phyloP scores from a whole-genome alignment of 306 rosid species.

The Glycine soja region DNA sequence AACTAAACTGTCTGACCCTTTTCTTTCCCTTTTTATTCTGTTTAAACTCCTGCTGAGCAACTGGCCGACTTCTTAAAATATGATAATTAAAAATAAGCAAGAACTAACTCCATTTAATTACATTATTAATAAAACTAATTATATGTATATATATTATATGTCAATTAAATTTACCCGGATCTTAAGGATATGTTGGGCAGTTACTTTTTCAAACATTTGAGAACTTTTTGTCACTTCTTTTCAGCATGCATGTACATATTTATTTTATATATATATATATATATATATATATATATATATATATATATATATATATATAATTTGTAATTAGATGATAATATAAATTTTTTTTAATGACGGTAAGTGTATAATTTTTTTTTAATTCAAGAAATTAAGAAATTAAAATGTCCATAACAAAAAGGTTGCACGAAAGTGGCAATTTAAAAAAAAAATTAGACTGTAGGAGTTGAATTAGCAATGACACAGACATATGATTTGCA shows the following conservation, averaged over 20 bases:
- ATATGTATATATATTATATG: neutral
- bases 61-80: conserved; percentile 38
- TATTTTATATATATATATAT: too few relatives aligned
- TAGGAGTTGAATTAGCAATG: conserved; percentile 27
- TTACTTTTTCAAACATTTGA: neutral
- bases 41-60: conserved; percentile 32
- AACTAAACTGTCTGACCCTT: conserved; percentile 46
- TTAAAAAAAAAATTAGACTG: neutral
- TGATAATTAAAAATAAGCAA: neutral
- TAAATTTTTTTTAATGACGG: too few relatives aligned
- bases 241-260: neutral
- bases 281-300: too few relatives aligned
- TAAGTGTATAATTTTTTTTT: too few relatives aligned
- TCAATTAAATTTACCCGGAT: neutral
- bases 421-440: neutral
- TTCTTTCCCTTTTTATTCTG: conserved; percentile 36
- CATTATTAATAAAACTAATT: too few relatives aligned
- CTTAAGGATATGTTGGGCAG: neutral
- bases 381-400: neutral
- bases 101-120: conserved; percentile 14
- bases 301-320: too few relatives aligned
- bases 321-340: too few relatives aligned
- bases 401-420: neutral
- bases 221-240: neutral
- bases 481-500: conserved; percentile 4